Evolutionary conservation across 2,329 filamentous ascomycete species (phyloP).

Genomic region (Tolypocladium endophyticum): DNA sequence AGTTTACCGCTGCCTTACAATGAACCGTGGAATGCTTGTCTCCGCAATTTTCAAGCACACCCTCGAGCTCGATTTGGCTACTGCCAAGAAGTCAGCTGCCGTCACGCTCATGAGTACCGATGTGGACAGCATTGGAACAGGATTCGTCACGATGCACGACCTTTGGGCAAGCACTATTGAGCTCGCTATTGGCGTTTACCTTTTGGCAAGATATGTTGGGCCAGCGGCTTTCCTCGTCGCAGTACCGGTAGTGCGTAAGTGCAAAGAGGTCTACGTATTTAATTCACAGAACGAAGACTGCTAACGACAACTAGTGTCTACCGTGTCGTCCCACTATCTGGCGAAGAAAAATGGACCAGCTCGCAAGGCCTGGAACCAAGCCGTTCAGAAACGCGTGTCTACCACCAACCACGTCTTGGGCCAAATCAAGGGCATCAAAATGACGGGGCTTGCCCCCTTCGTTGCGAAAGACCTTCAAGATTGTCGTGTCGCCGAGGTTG

Average conservation of each 20-base stretch:
- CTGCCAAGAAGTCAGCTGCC: conserved; percentile 21
- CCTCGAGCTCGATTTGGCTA: conserved; percentile 15
- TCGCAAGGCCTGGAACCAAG: conserved; percentile 19
- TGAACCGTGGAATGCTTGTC: conserved; percentile 19
- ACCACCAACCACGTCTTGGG: conserved; percentile 17
- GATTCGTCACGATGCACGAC: conserved; percentile 17
- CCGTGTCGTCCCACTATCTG: conserved; percentile 29
- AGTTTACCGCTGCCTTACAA: conserved; percentile 18
- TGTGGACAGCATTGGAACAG: conserved; percentile 21
- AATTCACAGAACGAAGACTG: not conserved
- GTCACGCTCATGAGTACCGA: conserved; percentile 35
- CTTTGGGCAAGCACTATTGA: conserved; percentile 21
- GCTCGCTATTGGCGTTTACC: conserved; percentile 5
- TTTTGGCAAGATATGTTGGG: conserved; percentile 3
- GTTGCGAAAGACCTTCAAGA: conserved; percentile 2
- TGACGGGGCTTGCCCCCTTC: conserved; percentile 17
- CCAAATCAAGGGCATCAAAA: conserved; percentile 25
- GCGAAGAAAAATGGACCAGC: conserved; percentile 29
- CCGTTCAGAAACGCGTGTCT: conserved; percentile 18
- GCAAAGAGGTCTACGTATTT: not conserved
- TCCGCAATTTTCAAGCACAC: conserved; percentile 38
- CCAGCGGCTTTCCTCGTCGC: conserved; percentile 18
- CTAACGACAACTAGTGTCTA: conserved; percentile 22
- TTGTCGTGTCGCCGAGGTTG: conserved; percentile 8
- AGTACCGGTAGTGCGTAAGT: conserved; percentile 56